These are phyloP conservation scores for Aegle marmelos DNA, from an alignment of 345 rosid genomes.

Conservation along the genomic window DNA sequence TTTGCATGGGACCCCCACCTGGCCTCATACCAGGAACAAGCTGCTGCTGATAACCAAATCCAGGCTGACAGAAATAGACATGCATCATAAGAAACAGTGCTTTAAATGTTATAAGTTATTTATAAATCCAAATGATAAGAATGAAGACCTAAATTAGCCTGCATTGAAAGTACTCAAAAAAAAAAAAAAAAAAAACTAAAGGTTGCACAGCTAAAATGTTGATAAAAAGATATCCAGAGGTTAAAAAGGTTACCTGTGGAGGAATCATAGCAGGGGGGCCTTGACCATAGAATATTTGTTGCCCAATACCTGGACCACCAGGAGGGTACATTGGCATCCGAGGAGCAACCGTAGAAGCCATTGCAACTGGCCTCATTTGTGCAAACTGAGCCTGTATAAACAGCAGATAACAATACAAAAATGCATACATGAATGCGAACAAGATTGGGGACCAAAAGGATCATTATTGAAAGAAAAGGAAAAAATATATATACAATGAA, in stretches of 20 bases:
- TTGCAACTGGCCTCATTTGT: slow-evolving; percentile 74
- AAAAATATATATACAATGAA: background rate
- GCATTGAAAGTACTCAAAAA: background rate
- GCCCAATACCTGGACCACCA: slow-evolving; percentile 77
- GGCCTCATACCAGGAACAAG: slow-evolving; percentile 94
- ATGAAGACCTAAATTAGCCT: background rate
- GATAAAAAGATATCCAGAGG: background rate
- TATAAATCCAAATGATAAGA: background rate
- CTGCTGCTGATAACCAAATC: slow-evolving; percentile 93
- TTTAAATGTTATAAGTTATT: background rate
- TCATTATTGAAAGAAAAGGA: background rate
- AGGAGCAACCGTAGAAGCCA: slow-evolving; percentile 75
- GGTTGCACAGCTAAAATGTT: background rate
- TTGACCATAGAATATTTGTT: slow-evolving; percentile 85
- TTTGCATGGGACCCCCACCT: slow-evolving; percentile 67
- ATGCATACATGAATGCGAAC: background rate
- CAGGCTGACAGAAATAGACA: slow-evolving; percentile 46
- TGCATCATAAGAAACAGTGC: background rate
- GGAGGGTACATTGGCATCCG: slow-evolving; percentile 85
- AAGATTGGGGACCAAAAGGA: background rate
- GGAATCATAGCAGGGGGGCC: slow-evolving; percentile 79
- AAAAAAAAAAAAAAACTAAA: background rate
- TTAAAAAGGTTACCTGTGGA: slow-evolving; percentile 51
- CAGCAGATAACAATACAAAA: background rate
- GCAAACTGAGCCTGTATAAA: slow-evolving; percentile 78